Evolutionary conservation across 148 eudicot species (phyloP), one percentile per base, ranked within the genome.

Genomic region (Cornus suecica): DNA sequence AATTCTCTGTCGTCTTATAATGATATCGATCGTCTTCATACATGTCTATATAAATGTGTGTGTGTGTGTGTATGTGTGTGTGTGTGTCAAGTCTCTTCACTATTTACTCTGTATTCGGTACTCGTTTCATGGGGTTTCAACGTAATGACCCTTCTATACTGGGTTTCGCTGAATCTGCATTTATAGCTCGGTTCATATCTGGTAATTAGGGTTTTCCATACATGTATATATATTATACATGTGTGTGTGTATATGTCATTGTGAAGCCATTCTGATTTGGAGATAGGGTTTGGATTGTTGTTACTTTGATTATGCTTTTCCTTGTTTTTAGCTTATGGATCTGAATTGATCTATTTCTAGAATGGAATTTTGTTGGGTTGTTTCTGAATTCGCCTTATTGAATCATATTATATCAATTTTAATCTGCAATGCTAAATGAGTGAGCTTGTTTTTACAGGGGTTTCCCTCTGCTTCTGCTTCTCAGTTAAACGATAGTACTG

Each of bases 381-480:
- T 3, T 26, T 68, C 27, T 11, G 25, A 3, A 8, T 66, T 29
- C 60, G 22, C 20, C 37, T 69, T 37, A 27, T 41, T 58, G 68
- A 10, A 11, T 69, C 25, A 22, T 18, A 15, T 7, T 14, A 10
- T 74, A 29, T 5, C 27, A 34, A 11, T 18, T 5, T 24, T 29
- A 20, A 28, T 14, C 22, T 25, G 27, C 15, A 14, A 9, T 66
- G 48, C 45, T 48, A 61, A 69, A 41, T 28, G 15, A 8, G 67
- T 42, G 45, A 60, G 26, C 69, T 79, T 27, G 31, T 62, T 31
- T 30, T 5, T 14, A 42, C 32, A 74, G 81, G 78, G 45, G 64
- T 66, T 69, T 48, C 74, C 69, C 20, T 67, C 78, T 74, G 74
- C 37, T 74, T 23, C 64, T 28, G 73, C 27, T 23, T 10, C 69